phyloP scores from a whole-genome alignment of 768 basidiomycete genomes.

The Amanita subjunquillea region DNA sequence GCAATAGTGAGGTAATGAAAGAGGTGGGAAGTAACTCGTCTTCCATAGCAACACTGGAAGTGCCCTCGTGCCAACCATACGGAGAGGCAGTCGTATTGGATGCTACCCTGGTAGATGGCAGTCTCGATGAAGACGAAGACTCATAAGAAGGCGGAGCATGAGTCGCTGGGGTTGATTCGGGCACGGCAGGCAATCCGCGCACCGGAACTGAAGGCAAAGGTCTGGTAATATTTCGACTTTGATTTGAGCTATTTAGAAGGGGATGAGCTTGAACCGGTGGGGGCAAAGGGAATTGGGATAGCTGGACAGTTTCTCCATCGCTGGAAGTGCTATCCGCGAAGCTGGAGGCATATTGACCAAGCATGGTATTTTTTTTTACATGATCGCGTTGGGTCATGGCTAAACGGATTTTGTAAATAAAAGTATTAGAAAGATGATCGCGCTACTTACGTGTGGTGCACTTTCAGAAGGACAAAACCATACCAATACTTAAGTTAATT shows the following conservation, averaged over 20 bases:
- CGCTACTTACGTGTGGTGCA: background rate
- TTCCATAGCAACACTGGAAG: constrained; percentile 47
- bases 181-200: background rate
- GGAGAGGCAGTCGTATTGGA: constrained; percentile 21
- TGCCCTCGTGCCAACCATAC: constrained; percentile 53
- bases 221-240: constrained; percentile 12
- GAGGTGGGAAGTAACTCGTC: constrained; percentile 49
- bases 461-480: background rate
- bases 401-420: background rate
- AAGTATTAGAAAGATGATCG: no score
- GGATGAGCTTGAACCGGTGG: constrained; percentile 25
- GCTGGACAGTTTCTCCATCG: constrained; percentile 26
- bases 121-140: background rate
- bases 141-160: background rate
- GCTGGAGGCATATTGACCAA: constrained; percentile 28
- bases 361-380: constrained; percentile 2
- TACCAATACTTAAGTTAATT: background rate
- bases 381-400: constrained; percentile 1
- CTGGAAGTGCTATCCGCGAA: constrained; percentile 48
- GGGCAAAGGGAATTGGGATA: constrained; percentile 37
- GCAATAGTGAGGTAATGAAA: constrained; percentile 49
- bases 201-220: background rate
- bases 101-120: background rate
- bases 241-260: constrained; percentile 11
- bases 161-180: background rate